Base-by-base conservation (phyloP, 163 green algal species). In the Scenedesmus sp. region DNA sequence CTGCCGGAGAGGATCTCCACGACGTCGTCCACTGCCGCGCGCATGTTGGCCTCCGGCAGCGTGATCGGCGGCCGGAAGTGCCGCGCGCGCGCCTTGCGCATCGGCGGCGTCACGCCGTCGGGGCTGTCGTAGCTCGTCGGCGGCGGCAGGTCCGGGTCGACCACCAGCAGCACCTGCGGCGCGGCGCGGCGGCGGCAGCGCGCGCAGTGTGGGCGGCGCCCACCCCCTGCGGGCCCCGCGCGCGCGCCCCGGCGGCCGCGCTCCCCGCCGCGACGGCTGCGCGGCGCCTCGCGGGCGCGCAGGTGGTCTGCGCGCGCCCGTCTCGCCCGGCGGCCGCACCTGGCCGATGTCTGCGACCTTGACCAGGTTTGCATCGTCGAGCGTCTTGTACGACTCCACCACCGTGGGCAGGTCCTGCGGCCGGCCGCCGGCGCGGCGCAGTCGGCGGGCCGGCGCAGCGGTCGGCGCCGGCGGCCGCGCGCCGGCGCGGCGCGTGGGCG, bases 371-470 rank as follows among this genome's bases (percentile, higher is more conserved):
- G 89, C 77, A 45, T 98, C 93, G 62, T 98, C 92, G 36, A 94
- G 90, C 13, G 92, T 97, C 76, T 97, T 98, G 88, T 94, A 98
- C n/a, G 84, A 89, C 82, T 98, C 94, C 42, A 94, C 87, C 7
- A 96, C 83, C 13, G 83, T 91, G 6, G 94, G 94, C 26, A 98
- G 83, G 70, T 96, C 87, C 17, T 93, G 84, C n/a, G n/a, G n/a
- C n/a, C n/a, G n/a, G n/a, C n/a, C n/a, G n/a, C n/a, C n/a, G n/a
- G n/a, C n/a, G n/a, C n/a, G n/a, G n/a, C n/a, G n/a, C n/a, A n/a
- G n/a, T n/a, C n/a, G n/a, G n/a, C n/a, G n/a, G n/a, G n/a, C n/a
- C n/a, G n/a, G n/a, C n/a, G n/a, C n/a, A n/a, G n/a, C n/a, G n/a
- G n/a, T n/a, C n/a, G n/a, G n/a, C n/a, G n/a, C n/a, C n/a, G n/a